Conservation (phyloP, 768 basidiomycete species). For the Tubosaeta sp. region DNA sequence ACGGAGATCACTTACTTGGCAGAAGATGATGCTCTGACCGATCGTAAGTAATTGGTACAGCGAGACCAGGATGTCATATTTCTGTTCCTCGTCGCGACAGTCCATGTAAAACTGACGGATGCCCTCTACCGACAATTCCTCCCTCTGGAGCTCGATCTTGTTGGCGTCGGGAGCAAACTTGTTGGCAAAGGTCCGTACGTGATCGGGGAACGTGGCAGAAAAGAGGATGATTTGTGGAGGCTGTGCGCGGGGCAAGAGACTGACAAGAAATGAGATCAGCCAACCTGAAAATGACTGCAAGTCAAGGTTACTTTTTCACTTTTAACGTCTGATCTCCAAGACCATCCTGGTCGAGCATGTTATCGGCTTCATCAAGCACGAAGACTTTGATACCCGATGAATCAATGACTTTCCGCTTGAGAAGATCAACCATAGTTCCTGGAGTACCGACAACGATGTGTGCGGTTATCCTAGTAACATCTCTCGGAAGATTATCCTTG, state of each 20-base stretch:
- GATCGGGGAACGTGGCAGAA: conserved; percentile 96
- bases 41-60: conserved; percentile 89
- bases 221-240: conserved; percentile 88
- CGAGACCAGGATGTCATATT: conserved; percentile 92
- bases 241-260: conserved; percentile 53
- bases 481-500: conserved; percentile 73
- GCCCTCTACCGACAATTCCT: conserved; percentile 89
- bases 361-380: conserved; percentile 97
- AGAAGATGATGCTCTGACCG: conserved; percentile 98
- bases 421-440: conserved; percentile 88
- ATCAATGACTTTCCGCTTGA: conserved; percentile 76
- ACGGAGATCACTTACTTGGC: conserved; percentile 55
- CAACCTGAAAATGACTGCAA: neutral
- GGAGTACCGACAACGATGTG: conserved; percentile 96
- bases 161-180: conserved; percentile 94
- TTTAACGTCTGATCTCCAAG: conserved; percentile 90
- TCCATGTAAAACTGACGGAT: conserved; percentile 99
- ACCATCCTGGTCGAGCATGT: conserved; percentile 95
- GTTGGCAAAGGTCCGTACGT: conserved; percentile 85
- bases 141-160: conserved; percentile 92
- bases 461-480: conserved; percentile 66
- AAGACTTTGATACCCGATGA: conserved; percentile 81
- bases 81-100: conserved; percentile 84
- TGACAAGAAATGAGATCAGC: conserved; percentile 25
- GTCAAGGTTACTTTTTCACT: conserved; percentile 78